phyloP scores from a whole-genome alignment of 345 rosid genomes.

The Fremontodendron californicum region DNA sequence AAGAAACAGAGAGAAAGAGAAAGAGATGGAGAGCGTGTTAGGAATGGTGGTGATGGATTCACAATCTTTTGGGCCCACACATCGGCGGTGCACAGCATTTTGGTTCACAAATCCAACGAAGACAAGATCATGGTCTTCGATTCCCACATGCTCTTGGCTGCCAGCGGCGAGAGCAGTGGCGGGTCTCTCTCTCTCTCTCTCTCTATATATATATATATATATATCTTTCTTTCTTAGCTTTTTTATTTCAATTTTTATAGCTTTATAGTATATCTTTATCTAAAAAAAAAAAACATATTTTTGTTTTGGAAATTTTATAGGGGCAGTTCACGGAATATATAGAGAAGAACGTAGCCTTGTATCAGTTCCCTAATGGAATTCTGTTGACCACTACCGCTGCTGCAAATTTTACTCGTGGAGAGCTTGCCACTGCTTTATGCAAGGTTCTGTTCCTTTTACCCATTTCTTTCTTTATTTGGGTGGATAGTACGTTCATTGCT shows the following conservation, averaged over 20 bases:
- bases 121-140: constrained; percentile 93
- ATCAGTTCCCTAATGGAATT: constrained; percentile 84
- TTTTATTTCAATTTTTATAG: not conserved
- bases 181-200: too few relatives aligned
- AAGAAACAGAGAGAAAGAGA: not conserved
- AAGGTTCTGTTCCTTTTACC: constrained; percentile 39
- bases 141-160: constrained; percentile 87
- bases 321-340: constrained; percentile 91
- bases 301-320: constrained; percentile 26
- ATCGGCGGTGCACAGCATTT: too few relatives aligned
- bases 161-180: constrained; percentile 91
- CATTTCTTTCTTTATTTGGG: too few relatives aligned
- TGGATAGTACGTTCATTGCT: too few relatives aligned
- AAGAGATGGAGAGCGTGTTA: constrained; percentile 78
- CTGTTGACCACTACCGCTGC: constrained; percentile 84
- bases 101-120: constrained; percentile 74
- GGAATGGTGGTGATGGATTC: constrained; percentile 87
- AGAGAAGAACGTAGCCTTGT: constrained; percentile 87
- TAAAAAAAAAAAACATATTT: too few relatives aligned
- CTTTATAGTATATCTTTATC: too few relatives aligned
- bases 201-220: too few relatives aligned
- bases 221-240: not conserved
- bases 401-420: constrained; percentile 82
- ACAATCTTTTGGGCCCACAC: constrained; percentile 74
- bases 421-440: constrained; percentile 88